Evolutionary conservation across 805 yeast genomes (phyloP), one percentile per base, ranked within the genome.

Genomic region (Hemisphaericaspora nanyangensis): DNA sequence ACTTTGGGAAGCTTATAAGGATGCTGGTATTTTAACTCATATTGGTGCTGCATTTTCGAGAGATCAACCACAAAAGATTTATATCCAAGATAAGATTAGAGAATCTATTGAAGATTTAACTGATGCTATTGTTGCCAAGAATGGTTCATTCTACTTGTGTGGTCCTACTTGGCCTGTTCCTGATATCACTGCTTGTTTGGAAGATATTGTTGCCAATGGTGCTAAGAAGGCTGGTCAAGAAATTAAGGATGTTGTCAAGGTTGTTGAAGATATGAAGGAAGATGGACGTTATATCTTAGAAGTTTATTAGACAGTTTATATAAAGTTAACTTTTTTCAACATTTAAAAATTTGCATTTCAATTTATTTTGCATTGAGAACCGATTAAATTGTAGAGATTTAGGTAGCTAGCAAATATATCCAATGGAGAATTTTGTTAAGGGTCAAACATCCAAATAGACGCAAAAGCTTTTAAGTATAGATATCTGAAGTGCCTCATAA

Each of bases 151-250:
- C 77, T 91, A 91, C 69, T 74, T 91, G 60, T 91, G 98, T 79
- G 98, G 98, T 46, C 98, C 98, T 31, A 91, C 97, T 2, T 91
- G 98, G 98, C 98, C 98, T 25, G 97, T 91, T 56, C 96, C 98
- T 8, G 96, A 90, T 61, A 85, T 91, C 53, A 85, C 96, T 38
- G 84, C 82, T 31, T 95, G 96, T 53, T 70, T 91, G 50, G 84
- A 84, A 55, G 95, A 87, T 48, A 84, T 91, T 51, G 74, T 89
- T 37, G 62, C 63, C 17, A 74, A 76, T 33, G 95, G 86, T 47
- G 95, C 95, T 18, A 70, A 68, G 37, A 70, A 68, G 48, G 74
- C 70, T 39, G 95, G 93, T 40, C 55, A 50, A 38, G 76, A 72
- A 37, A 72, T 75, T 52, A 70, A 85, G 42, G 95, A 90, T 52